phyloP scores from a whole-genome alignment of 805 yeast species.

The Metschnikowia picachoensis region DNA sequence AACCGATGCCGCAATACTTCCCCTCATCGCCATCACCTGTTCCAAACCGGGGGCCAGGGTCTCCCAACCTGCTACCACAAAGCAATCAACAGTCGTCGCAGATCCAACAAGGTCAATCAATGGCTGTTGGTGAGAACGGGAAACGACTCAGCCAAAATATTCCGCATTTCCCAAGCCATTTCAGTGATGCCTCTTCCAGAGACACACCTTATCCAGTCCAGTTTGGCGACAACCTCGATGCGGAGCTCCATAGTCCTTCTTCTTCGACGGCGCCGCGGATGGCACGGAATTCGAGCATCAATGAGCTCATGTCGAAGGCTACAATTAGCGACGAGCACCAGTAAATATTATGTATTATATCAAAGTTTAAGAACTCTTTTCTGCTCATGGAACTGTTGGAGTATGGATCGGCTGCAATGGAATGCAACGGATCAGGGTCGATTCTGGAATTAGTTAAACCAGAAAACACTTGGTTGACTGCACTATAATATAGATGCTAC shows the following conservation, averaged over 20 bases:
- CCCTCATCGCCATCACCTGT: conserved; percentile 33
- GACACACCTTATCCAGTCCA: conserved; percentile 15
- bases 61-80: conserved; percentile 9
- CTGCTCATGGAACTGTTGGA: too few relatives aligned
- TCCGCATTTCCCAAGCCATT: conserved; percentile 12
- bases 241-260: neutral
- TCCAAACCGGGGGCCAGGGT: conserved; percentile 12
- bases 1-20: conserved; percentile 33
- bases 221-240: conserved; percentile 10
- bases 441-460: neutral
- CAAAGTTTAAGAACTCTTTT: neutral
- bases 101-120: conserved; percentile 9
- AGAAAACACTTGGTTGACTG: too few relatives aligned
- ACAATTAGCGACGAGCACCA: conserved; percentile 4
- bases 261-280: neutral
- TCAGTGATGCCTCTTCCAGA: conserved; percentile 5
- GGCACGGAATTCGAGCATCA: conserved; percentile 3
- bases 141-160: conserved; percentile 9
- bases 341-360: neutral
- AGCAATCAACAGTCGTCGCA: conserved; percentile 6
- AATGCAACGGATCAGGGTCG: too few relatives aligned
- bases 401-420: too few relatives aligned
- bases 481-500: too few relatives aligned
- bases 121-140: conserved; percentile 7
- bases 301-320: conserved; percentile 8